Evolutionary conservation across 1,139 yeast genomes (phyloP).

Genomic region (Debaryomyces udenii): DNA sequence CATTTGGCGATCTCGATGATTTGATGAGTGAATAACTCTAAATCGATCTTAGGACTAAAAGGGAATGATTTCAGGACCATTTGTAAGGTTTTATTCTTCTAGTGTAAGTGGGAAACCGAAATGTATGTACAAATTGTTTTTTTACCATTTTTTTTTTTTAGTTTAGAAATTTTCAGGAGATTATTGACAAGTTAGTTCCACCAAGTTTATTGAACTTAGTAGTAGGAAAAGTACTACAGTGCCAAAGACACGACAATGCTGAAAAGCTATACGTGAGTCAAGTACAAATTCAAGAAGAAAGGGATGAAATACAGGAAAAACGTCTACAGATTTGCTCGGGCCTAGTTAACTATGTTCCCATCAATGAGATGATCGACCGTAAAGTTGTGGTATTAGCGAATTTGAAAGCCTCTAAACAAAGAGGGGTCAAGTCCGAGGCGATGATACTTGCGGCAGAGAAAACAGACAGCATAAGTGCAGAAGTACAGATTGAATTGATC

Average conservation of each 20-base stretch:
- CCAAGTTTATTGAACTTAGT: slow-evolving; percentile 33
- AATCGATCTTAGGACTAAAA: too few relatives aligned
- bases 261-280: slow-evolving; percentile 57
- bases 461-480: slow-evolving; percentile 5
- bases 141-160: neutral
- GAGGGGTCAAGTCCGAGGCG: slow-evolving; percentile 63
- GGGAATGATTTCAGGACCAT: neutral
- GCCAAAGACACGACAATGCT: slow-evolving; percentile 53
- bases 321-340: slow-evolving; percentile 59
- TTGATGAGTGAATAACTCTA: too few relatives aligned
- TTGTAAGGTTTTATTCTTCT: neutral
- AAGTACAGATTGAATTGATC: slow-evolving; percentile 35
- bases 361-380: slow-evolving; percentile 83
- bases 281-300: slow-evolving; percentile 30
- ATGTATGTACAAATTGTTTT: slow-evolving; percentile 6
- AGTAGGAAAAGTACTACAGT: slow-evolving; percentile 49
- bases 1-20: slow-evolving; percentile 11
- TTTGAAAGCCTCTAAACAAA: slow-evolving; percentile 88
- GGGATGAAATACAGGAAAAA: slow-evolving; percentile 10
- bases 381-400: slow-evolving; percentile 83
- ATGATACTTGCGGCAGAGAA: slow-evolving; percentile 58
- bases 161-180: neutral
- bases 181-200: slow-evolving; percentile 18
- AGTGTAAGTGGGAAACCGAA: neutral
- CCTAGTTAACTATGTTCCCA: slow-evolving; percentile 71